Evolutionary conservation across 192 early-diverging fungal species (phyloP), one percentile per base, ranked within the genome.

Genomic region (Spizellomyces punctatus): DNA sequence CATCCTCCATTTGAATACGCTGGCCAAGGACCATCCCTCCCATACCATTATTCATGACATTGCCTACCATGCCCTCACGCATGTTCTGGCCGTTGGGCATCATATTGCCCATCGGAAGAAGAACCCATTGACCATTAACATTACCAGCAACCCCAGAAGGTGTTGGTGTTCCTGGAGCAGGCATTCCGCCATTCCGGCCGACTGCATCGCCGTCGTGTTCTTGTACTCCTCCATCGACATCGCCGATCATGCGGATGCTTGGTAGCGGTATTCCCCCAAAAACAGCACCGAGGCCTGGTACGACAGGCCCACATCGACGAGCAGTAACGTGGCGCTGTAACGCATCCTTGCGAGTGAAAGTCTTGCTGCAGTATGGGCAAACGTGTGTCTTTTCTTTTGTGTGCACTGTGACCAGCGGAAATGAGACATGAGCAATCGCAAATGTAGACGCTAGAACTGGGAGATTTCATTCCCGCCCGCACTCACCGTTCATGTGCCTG

Each of bases 291-390:
- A 58, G 44, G 14, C 50, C 66, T 14, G 72, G 52, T 27, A 69
- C 49, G 8, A 57, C 42, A 36, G 72, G 66, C 41, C 72, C 68
- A 45, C 68, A 76, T 17, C 70, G 60, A 7, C 54, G 61, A n/a
- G 74, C 70, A 17, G 59, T 63, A 43, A 76, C 64, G 75, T 91
- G 89, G 55, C 89, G 77, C 58, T 77, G 79, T 60, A 90, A 76
- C 19, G 90, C 89, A 74, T 91, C 90, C 65, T 90, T 87, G 9
- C 90, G 77, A 46, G 83, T 82, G 73, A 91, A 91, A 0, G 76
- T 77, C 55, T 83, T 82, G 16, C 76, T 60, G 67, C 90, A 91
- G 27, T 50, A 66, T 5, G 61, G 49, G 71, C 90, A 91, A 19
- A 70, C 62, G 73, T 83, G 90, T n/a, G 78, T 76, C 46, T 86